A percentile compares a stretch with the other conserved stretches of the same genome.
phyloP scores from a whole-genome alignment of 768 basidiomycete species.

The Coprinellus aureogranulatus region DNA sequence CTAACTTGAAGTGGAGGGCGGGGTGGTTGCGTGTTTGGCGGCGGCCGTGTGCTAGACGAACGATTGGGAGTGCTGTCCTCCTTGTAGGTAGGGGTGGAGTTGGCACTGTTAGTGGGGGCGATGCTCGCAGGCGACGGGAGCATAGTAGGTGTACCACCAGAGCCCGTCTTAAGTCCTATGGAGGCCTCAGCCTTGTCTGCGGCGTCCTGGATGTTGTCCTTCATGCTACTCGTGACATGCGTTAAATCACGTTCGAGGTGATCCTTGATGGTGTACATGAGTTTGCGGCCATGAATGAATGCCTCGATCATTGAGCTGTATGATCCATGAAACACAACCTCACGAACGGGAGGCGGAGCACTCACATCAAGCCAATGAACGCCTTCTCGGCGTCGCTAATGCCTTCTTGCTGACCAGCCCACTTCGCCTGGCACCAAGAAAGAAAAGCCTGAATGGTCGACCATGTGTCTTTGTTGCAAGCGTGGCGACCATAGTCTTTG shows the following conservation, averaged over 20 bases:
- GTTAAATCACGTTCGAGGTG: slow-evolving; percentile 40
- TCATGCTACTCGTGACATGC: slow-evolving; percentile 32
- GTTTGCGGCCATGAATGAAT: slow-evolving; percentile 54
- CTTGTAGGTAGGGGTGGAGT: slow-evolving; percentile 71
- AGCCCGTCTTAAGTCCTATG: slow-evolving; percentile 30
- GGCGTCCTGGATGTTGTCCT: slow-evolving; percentile 38
- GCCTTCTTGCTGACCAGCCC: slow-evolving; percentile 53
- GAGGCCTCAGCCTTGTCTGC: slow-evolving; percentile 33
- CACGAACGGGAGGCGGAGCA: slow-evolving; percentile 22
- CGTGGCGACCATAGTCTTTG: slow-evolving; percentile 57
- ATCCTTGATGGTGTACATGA: slow-evolving; percentile 30
- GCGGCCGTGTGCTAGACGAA: slow-evolving; percentile 24
- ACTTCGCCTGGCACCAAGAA: slow-evolving; percentile 71
- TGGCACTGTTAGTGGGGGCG: slow-evolving; percentile 64
- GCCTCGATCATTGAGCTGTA: slow-evolving; percentile 76
- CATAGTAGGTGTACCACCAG: slow-evolving; percentile 63
- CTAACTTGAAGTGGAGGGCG: slow-evolving; percentile 25
- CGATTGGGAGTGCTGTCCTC: slow-evolving; percentile 55
- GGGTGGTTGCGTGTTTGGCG: slow-evolving; percentile 28
- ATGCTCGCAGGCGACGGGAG: slow-evolving; percentile 77
- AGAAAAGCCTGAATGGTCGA: slow-evolving; percentile 66
- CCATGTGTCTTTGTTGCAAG: slow-evolving; percentile 65
- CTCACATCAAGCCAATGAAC: slow-evolving; percentile 81
- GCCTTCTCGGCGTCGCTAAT: slow-evolving; percentile 56
- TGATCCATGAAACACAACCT: slow-evolving; percentile 28